Conservation (phyloP, 306 rosid genomes). For the Abrus pulchellus region DNA sequence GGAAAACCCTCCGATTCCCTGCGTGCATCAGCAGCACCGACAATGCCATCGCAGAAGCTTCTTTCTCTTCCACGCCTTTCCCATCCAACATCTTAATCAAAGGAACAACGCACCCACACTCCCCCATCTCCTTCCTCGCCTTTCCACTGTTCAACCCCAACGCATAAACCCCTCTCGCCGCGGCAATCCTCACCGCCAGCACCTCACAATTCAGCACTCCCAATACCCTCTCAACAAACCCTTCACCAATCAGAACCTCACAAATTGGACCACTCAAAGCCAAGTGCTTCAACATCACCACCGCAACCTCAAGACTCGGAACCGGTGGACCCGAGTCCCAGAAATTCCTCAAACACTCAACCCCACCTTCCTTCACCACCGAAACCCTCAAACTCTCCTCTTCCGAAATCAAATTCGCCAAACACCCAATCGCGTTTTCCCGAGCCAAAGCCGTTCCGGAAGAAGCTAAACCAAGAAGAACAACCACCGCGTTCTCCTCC, state of each 20-base stretch:
- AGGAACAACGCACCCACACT: conserved; percentile 66
- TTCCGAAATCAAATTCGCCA: conserved; percentile 71
- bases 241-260: conserved; percentile 70
- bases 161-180: conserved; percentile 72
- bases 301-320: conserved; percentile 74
- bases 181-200: conserved; percentile 75
- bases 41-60: conserved; percentile 80
- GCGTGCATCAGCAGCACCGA: conserved; percentile 59
- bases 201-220: conserved; percentile 72
- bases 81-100: conserved; percentile 92
- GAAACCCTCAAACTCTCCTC: conserved; percentile 65
- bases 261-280: conserved; percentile 59
- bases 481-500: conserved; percentile 76
- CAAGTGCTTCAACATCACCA: conserved; percentile 70
- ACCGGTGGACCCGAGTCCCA: conserved; percentile 72
- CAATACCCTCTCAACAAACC: conserved; percentile 64
- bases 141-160: conserved; percentile 67
- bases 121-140: conserved; percentile 85
- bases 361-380: conserved; percentile 76
- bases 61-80: conserved; percentile 85
- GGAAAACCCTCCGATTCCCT: conserved; percentile 66
- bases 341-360: conserved; percentile 76
- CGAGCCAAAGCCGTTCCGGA: conserved; percentile 81
- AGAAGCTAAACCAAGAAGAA: conserved; percentile 68
- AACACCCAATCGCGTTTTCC: conserved; percentile 82